Percentiles rank a stretch among this genome's conserved stretches.
Conservation (phyloP, 148 eudicot species). For the Fagopyrum homotropicum region DNA sequence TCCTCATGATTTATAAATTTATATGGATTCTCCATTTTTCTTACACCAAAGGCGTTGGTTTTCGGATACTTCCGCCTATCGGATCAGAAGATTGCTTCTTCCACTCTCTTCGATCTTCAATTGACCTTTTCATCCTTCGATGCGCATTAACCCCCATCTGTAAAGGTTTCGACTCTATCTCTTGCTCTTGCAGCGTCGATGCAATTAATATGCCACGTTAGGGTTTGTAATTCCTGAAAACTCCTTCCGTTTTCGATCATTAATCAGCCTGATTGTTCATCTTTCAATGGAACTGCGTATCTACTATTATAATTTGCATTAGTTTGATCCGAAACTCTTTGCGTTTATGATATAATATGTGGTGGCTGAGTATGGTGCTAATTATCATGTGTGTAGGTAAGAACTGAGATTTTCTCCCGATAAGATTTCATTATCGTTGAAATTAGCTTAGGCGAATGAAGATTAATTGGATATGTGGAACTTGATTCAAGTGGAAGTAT, state of each 20-base stretch:
- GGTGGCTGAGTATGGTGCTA: background rate
- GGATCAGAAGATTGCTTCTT: background rate
- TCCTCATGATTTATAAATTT: background rate
- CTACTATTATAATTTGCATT: background rate
- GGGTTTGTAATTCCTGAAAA: conserved; percentile 4
- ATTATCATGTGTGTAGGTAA: background rate
- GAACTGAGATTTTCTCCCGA: background rate
- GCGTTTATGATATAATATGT: background rate
- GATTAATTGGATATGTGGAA: background rate
- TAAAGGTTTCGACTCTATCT: conserved; percentile 1
- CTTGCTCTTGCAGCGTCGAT: background rate
- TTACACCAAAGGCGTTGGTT: background rate
- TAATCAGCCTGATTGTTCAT: background rate
- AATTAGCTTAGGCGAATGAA: background rate
- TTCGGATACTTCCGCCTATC: background rate
- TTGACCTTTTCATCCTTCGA: background rate
- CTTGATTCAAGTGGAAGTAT: background rate
- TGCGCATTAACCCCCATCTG: background rate
- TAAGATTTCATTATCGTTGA: background rate
- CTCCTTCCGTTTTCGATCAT: background rate
- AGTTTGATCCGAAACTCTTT: background rate
- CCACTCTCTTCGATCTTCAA: background rate
- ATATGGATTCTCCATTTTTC: background rate
- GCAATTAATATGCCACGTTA: conserved; percentile 3
- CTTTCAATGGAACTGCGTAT: background rate